Conservation (phyloP, 768 basidiomycete genomes). For the Podaxis carcinomalis region DNA sequence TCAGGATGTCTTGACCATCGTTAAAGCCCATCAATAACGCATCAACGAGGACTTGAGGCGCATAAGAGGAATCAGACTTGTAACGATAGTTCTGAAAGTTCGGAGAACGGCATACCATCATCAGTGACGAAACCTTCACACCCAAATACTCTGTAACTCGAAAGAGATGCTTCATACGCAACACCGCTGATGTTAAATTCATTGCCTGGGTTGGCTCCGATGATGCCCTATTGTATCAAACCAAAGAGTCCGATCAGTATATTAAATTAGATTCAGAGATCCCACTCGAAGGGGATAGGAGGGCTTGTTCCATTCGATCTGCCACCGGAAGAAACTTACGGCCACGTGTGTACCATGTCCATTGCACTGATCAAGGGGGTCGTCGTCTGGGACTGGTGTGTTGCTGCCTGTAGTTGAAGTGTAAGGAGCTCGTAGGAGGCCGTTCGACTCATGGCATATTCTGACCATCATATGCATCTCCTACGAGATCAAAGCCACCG, state of each 20-base stretch:
- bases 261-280: neutral
- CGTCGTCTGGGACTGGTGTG: conserved; percentile 43
- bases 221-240: conserved; percentile 40
- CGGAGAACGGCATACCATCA: conserved; percentile 35
- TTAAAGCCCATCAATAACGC: conserved; percentile 45
- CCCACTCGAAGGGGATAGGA: neutral
- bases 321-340: conserved; percentile 22
- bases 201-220: conserved; percentile 59
- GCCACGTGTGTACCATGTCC: conserved; percentile 57
- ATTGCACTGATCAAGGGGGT: conserved; percentile 50
- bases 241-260: neutral
- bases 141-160: conserved; percentile 56
- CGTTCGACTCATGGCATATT: neutral
- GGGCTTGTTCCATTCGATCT: neutral
- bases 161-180: conserved; percentile 55
- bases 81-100: neutral
- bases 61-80: neutral
- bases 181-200: conserved; percentile 66
- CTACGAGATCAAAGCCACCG: conserved; percentile 56
- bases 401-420: conserved; percentile 30
- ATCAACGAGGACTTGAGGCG: conserved; percentile 32
- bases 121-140: conserved; percentile 49
- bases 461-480: conserved; percentile 46
- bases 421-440: neutral
- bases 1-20: conserved; percentile 60